Base-by-base conservation (phyloP, 2,329 filamentous ascomycete genomes). In the Penicillium sp. region DNA sequence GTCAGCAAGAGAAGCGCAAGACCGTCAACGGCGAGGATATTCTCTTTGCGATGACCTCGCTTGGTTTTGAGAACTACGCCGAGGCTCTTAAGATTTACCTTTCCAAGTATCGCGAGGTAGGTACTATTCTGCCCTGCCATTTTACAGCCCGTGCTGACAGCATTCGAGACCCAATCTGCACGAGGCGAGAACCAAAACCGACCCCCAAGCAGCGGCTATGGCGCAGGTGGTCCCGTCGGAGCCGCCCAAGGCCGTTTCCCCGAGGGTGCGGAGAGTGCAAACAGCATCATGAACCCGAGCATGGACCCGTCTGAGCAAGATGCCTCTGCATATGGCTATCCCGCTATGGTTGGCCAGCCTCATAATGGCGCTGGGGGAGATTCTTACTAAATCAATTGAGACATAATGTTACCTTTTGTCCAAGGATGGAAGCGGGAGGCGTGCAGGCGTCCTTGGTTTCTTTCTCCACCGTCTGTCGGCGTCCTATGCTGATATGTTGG, bases 1-100 rank as follows among this genome's bases (percentile, higher is more conserved):
- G 93, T 68, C 93, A 98, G 70, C 93, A 97, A 72, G 93, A 98
- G 74, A 98, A 98, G 79, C 84, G 93, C 65, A 98, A 98, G 78
- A 98, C 93, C 0, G 93, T 98, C 60, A 98, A 98, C 66, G 93
- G 93, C 61, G 93, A 98, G 73, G 93, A 98, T 65, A 98, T 98
- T 52, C 78, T 98, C 40, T 98, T 97, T 68, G 93, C 93, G 53
- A 98, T 98, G 93, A 97, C 92, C 6, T 98, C 93, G 24, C 81
- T 98, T 31, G 93, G 93, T 1, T 98, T 98, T 71, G 93, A 98
- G 74, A 98, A 98, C 75, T 98, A 98, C 69, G 88, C 92, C 24
- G 93, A 98, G 72, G 93, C 93, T 1, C 79, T 98, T 50, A 98
- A 98, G 75, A 96, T 98, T 61, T 98, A 98, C 71, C 81, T 98